Evolutionary conservation across 768 basidiomycete species (phyloP), one percentile per base, ranked within the genome.

Genomic region (Lepiota brunneoincarnata): DNA sequence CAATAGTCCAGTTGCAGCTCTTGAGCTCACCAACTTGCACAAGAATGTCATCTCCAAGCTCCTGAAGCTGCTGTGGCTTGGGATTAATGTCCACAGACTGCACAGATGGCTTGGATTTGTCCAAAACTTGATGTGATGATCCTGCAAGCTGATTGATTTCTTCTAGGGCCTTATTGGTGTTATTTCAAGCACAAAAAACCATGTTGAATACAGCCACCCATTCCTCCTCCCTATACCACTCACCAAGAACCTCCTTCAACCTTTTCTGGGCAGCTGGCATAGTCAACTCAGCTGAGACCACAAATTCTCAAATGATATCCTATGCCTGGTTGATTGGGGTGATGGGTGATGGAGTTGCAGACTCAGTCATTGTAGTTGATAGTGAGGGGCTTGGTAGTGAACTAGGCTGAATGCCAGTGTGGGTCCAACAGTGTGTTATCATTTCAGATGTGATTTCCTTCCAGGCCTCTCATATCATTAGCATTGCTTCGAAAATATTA

Each of bases 371-470:
- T n/a, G n/a, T n/a, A n/a, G n/a, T n/a, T n/a, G n/a, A n/a, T n/a
- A n/a, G n/a, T n/a, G n/a, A n/a, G n/a, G n/a, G n/a, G n/a, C n/a
- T n/a, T n/a, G n/a, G n/a, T n/a, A n/a, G n/a, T n/a, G n/a, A 6
- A n/a, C 10, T 49, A 36, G 53, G 50, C 49, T 56, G 55, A 26
- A 71, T 73, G 18, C 53, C 49, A 10, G 69, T 67, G 45, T 74
- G 67, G n/a, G 56, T 48, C 72, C 72, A 73, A 52, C 74, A 75
- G 55, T 72, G 60, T 28, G 51, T 18, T 43, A 75, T 73, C 14
- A 71, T 73, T n/a, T 49, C 44, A 0, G 57, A 14, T 26, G 55
- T 37, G n/a, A 75, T 59, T 7, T 40, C 26, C 6, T 64, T 38
- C 72, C 75, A 75, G 3, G 69, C 67, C 11, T 61, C 51, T 34